phyloP scores from a whole-genome alignment of 208 protist species.

The Leishmania martiniquensis region DNA sequence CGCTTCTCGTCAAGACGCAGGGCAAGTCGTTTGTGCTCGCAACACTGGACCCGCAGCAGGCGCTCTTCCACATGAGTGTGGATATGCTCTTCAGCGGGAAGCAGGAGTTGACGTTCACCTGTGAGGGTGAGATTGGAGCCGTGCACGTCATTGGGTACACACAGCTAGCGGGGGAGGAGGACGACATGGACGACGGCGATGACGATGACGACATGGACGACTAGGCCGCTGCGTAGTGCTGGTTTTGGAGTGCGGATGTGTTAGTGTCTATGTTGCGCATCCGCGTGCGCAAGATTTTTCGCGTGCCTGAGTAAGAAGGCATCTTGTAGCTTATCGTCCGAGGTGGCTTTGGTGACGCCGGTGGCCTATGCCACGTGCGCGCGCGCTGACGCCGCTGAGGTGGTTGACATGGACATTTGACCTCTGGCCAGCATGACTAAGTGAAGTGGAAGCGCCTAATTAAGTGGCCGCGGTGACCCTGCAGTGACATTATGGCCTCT shows the following conservation, averaged over 20 bases:
- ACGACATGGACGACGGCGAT: conserved; percentile 43
- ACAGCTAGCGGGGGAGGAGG: conserved; percentile 54
- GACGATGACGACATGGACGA: conserved; percentile 1
- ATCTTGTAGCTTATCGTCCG: background rate
- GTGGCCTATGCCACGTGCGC: background rate
- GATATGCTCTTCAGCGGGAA: conserved; percentile 64
- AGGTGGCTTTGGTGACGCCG: background rate
- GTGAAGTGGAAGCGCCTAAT: background rate
- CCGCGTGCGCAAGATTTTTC: background rate
- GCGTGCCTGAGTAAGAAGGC: background rate
- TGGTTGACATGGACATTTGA: background rate
- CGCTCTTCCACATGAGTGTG: conserved; percentile 58
- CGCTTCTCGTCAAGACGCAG: conserved; percentile 42
- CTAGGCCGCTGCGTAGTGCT: background rate
- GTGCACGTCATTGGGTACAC: conserved; percentile 79
- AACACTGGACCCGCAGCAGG: conserved; percentile 74
- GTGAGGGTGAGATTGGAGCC: conserved; percentile 39
- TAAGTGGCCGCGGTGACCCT: background rate
- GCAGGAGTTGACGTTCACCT: conserved; percentile 59
- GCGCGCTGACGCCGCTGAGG: background rate
- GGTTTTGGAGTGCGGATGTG: background rate
- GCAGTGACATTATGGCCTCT: too few relatives aligned
- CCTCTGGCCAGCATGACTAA: background rate
- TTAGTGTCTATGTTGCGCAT: background rate
- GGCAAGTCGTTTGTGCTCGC: conserved; percentile 59